Evolutionary conservation across 1,284 basidiomycete species (phyloP).

Genomic region (Peniophora sp.): DNA sequence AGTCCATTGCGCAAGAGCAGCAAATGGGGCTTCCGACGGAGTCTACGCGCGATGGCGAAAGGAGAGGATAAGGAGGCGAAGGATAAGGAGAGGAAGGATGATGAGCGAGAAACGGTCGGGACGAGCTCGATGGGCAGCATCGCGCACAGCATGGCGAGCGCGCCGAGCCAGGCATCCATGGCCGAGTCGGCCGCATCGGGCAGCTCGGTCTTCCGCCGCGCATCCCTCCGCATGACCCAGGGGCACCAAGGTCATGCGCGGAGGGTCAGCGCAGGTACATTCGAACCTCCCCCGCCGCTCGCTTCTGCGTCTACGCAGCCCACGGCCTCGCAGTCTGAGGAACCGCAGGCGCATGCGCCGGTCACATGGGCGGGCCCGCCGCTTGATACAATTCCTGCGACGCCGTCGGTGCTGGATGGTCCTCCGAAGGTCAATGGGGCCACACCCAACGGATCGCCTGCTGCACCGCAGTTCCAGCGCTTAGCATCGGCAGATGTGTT

Average conservation of each 20-base stretch:
- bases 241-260: background rate
- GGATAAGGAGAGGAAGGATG: constrained; percentile 12
- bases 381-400: too few relatives aligned
- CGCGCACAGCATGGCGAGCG: background rate
- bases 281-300: background rate
- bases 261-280: constrained; percentile 14
- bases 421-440: too few relatives aligned
- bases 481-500: too few relatives aligned
- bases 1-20: constrained; percentile 33
- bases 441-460: too few relatives aligned
- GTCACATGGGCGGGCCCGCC: too few relatives aligned
- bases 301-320: background rate
- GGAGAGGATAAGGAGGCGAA: constrained; percentile 12
- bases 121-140: constrained; percentile 4
- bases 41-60: constrained; percentile 13
- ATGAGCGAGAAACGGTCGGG: constrained; percentile 9
- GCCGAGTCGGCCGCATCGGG: constrained; percentile 8
- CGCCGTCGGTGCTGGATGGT: too few relatives aligned
- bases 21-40: constrained; percentile 48
- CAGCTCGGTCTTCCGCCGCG: constrained; percentile 7
- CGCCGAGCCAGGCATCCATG: background rate
- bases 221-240: constrained; percentile 8
- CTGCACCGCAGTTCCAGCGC: too few relatives aligned
- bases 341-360: background rate
- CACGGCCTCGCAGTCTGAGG: background rate